phyloP scores from a whole-genome alignment of 495 filamentous ascomycete species.

The Durotheca rogersii region DNA sequence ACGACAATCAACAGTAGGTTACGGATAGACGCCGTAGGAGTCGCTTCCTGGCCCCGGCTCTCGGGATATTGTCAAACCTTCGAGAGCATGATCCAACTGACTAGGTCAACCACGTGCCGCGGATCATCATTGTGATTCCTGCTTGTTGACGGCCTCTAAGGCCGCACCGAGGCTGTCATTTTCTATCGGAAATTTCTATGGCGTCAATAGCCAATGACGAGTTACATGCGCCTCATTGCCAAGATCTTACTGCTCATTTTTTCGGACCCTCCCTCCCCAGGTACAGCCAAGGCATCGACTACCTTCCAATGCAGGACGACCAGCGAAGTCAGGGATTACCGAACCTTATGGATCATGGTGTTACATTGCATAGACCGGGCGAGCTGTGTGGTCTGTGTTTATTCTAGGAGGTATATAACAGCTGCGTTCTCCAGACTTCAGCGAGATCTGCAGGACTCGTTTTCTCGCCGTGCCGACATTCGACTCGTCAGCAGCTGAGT shows the following conservation, averaged over 20 bases:
- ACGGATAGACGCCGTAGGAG: neutral
- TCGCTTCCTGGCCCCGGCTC: too few species aligned
- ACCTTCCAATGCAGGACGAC: constrained; percentile 29
- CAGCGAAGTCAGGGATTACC: constrained; percentile 8
- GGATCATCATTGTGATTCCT: constrained; percentile 21
- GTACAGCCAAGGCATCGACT: constrained; percentile 20
- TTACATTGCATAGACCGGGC: constrained; percentile 10
- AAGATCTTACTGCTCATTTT: constrained; percentile 15
- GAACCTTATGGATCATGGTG: constrained; percentile 7
- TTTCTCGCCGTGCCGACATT: constrained; percentile 2
- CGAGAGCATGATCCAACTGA: neutral
- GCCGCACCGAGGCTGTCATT: constrained; percentile 11
- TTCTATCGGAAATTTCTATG: constrained; percentile 15
- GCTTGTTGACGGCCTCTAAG: neutral
- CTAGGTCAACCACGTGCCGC: constrained; percentile 16
- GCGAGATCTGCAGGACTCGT: neutral
- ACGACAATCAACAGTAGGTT: constrained; percentile 1
- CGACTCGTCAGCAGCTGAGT: neutral
- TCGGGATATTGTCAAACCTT: neutral
- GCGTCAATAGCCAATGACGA: constrained; percentile 16
- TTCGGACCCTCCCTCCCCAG: constrained; percentile 3
- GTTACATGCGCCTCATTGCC: constrained; percentile 6
- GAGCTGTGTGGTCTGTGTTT: neutral
- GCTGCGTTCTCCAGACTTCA: neutral
- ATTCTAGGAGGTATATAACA: constrained; percentile 23